Evolutionary conservation across 2,329 filamentous ascomycete genomes (phyloP), one percentile per base, ranked within the genome.

Genomic region (Ophiostoma ulmi): DNA sequence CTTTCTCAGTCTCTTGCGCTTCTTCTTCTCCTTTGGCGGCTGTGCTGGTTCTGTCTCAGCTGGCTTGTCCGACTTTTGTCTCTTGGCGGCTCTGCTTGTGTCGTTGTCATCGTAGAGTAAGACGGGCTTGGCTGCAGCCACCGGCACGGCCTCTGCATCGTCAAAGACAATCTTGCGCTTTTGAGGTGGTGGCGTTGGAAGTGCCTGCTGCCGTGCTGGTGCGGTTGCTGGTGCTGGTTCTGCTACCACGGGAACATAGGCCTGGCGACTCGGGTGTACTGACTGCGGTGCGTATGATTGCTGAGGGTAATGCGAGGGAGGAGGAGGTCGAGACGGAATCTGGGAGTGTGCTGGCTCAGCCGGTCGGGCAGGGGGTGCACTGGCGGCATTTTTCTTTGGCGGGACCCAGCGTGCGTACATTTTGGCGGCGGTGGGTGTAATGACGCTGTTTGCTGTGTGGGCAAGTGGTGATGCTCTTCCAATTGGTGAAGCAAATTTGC

Each of bases 341-440:
- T 36, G 41, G 1, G 48, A n/a, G 5, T 55, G 14, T 68, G 39
- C 66, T 3, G 22, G n/a, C 11, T 52, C 48, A 26, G 66, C 26
- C 22, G 14, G 41, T 10, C 31, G 39, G 5, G 39, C 66, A n/a
- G 31, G 35, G 1, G 52, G 44, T 20, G 44, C 36, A 39, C 55
- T 17, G 68, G 64, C 14, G 48, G 48, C 70, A 17, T 67, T 70
- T 14, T 76, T 72, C 73, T 79, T 80, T 0, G 78, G 72, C 7
- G 79, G 78, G 0, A 81, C 76, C 70, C 80, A 81, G 74, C 80
- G 76, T 20, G 77, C 77, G 73, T 81, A 81, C 75, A 77, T 69
- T 26, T 39, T 41, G 14, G 41, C 31, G 31, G 14, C 31, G 14
- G 14, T 58, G 44, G 17, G 26, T 36, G 22, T 5, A 35, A 35